Base-by-base conservation (phyloP, 768 basidiomycete genomes). In the Pisolithus microcarpus region DNA sequence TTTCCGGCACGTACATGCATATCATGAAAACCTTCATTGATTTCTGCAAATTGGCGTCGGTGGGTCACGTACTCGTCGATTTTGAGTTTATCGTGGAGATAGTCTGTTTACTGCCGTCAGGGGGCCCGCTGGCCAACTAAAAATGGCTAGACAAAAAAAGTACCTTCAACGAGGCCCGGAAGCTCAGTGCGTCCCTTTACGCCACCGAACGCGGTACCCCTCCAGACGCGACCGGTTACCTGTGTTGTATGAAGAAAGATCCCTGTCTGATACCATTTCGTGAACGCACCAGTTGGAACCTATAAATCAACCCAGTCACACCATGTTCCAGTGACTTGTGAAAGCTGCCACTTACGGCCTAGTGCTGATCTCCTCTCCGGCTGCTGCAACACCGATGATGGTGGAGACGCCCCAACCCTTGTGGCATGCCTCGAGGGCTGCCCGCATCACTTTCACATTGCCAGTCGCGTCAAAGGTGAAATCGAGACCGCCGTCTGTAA, bases 331-430 rank as follows among this genome's bases (percentile, higher is more conserved):
- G 7, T 31, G 44, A 4, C 48, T 16, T 16, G 21, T 18, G 13
- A 31, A 43, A 48, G 42, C 10, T 5, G 36, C 28, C 21, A 71
- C 86, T 67, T 61, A 88, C 78, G 92, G 92, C 55, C 92, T 75
- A 37, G 92, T 94, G 10, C 86, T 79, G 55, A 94, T 92, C 69
- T 98, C 96, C 61, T 96, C 85, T 7, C 96, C 96, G 18, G 96
- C 92, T 21, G 93, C 92, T 4, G 96, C 96, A 38, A 99, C 96
- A 53, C 95, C 95, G 53, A 99, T 97, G 57, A 99, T 66, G 50
- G 91, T 97, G 51, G 85, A 91, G 39, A 97, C 85, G 59, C 96
- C 96, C 96, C 96, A 99, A 13, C 96, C 96, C 66, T 98, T 98
- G 71, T 99, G 96, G 69, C 93, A 97, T n/a, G 93, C 89, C 72